Evolutionary conservation across 805 yeast genomes (phyloP).

Genomic region (Henningerozyma blattae): DNA sequence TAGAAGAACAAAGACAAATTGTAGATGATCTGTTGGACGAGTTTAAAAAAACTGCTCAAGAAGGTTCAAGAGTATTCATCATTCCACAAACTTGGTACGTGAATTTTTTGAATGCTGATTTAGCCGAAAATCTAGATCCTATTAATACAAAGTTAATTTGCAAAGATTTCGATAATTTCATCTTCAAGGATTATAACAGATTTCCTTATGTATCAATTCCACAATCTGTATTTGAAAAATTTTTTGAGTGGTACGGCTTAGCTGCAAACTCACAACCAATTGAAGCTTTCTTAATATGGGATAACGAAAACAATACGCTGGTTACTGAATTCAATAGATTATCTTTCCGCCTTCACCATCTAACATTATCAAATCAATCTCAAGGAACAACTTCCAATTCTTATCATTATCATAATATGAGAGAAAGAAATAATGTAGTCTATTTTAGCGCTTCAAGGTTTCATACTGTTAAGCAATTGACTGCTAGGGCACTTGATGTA

Average conservation of each 20-base stretch:
- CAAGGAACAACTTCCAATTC: constrained; percentile 5
- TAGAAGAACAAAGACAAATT: constrained; percentile 12
- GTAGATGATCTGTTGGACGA: constrained; percentile 8
- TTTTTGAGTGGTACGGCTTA: constrained; percentile 45
- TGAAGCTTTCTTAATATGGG: constrained; percentile 25
- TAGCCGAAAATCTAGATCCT: constrained; percentile 30
- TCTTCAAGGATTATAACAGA: constrained; percentile 18
- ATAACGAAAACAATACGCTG: constrained; percentile 16
- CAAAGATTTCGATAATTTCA: constrained; percentile 34
- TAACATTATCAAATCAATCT: constrained; percentile 14
- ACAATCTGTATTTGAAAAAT: constrained; percentile 31
- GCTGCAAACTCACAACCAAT: constrained; percentile 28
- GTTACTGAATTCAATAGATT: constrained; percentile 27
- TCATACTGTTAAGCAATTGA: constrained; percentile 19
- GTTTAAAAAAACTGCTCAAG: constrained; percentile 15
- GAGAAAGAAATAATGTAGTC: constrained; percentile 12
- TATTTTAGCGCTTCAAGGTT: constrained; percentile 25
- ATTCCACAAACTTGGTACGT: constrained; percentile 37
- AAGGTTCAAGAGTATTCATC: constrained; percentile 39
- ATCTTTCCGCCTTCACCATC: constrained; percentile 25
- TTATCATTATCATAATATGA: constrained; percentile 1
- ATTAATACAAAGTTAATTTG: constrained; percentile 34
- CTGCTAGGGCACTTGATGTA: constrained; percentile 9
- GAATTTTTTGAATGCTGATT: constrained; percentile 26
- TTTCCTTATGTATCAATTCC: constrained; percentile 28